These are phyloP conservation scores for Dendrocalamus latiflorus DNA, from an alignment of 202 grass and related monocot species.

Conservation along the genomic window DNA sequence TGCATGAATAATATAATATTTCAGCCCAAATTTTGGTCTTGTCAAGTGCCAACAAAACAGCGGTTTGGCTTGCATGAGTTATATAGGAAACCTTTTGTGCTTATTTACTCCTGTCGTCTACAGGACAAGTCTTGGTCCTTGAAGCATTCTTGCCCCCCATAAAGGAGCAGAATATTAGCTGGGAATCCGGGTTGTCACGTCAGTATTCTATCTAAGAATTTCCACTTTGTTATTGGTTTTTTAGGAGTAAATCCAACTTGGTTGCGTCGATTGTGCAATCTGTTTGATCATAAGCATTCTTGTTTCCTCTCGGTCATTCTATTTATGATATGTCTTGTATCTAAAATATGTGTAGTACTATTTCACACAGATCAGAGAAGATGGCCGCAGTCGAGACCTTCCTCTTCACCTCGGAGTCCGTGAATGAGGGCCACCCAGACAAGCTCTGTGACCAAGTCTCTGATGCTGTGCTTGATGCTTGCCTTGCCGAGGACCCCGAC, in stretches of 20 bases:
- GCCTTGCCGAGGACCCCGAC: constrained; percentile 60
- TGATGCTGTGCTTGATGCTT: constrained; percentile 65
- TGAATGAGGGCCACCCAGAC: constrained; percentile 71
- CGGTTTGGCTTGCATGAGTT: not conserved
- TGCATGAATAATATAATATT: too few species aligned
- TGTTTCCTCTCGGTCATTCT: not conserved
- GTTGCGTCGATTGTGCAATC: not conserved
- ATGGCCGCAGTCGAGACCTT: constrained; percentile 53
- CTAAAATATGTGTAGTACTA: not conserved
- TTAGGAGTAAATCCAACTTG: not conserved
- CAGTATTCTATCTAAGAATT: not conserved
- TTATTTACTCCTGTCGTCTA: not conserved
- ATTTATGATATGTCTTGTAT: not conserved
- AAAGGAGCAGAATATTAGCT: not conserved
- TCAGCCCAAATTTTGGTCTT: not conserved
- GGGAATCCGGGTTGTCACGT: not conserved
- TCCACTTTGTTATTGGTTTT: not conserved
- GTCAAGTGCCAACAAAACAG: too few species aligned
- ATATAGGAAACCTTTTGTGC: not conserved
- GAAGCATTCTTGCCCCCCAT: not conserved
- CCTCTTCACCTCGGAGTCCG: constrained; percentile 62
- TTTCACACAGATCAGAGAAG: constrained; percentile 17
- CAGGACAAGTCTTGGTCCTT: not conserved
- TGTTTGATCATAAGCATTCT: not conserved
- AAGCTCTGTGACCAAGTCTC: constrained; percentile 68